A percentile compares a stretch with the other conserved stretches of the same genome.
phyloP scores from a whole-genome alignment of 2,329 filamentous ascomycete species.

The Colletotrichum neosansevieriae region DNA sequence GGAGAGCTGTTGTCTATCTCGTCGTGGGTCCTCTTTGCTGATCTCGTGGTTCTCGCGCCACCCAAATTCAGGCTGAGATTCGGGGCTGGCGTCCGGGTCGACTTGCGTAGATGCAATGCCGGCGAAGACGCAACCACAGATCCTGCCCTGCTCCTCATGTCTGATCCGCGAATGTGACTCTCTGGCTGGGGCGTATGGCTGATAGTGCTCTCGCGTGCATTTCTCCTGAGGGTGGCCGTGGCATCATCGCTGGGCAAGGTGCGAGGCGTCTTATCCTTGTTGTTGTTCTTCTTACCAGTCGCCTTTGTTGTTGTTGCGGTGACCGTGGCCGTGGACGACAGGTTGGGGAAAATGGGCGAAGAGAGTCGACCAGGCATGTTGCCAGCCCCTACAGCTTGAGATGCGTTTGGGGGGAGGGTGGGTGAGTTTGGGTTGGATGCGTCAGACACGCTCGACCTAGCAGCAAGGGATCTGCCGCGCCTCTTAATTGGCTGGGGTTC shows the following conservation, averaged over 20 bases:
- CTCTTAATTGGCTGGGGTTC: conserved; percentile 54
- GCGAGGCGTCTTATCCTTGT: conserved; percentile 42
- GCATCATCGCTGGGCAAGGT: conserved; percentile 43
- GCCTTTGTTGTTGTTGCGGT: conserved; percentile 27
- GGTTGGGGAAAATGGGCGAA: conserved; percentile 49
- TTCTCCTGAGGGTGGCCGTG: conserved; percentile 51
- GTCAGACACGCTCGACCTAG: conserved; percentile 53
- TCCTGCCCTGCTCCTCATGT: conserved; percentile 35
- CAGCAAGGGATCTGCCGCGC: conserved; percentile 54
- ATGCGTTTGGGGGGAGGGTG: conserved; percentile 43
- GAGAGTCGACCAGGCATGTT: conserved; percentile 56
- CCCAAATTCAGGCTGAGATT: conserved; percentile 20
- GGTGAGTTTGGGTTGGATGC: conserved; percentile 53
- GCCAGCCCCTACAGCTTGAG: conserved; percentile 45
- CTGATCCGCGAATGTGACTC: conserved; percentile 53
- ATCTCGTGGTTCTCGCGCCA: conserved; percentile 59
- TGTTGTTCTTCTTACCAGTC: conserved; percentile 45
- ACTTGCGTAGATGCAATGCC: conserved; percentile 35
- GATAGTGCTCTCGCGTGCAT: conserved; percentile 56
- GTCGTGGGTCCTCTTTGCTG: conserved; percentile 66
- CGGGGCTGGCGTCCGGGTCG: conserved; percentile 29
- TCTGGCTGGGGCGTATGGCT: conserved; percentile 48
- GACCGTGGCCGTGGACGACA: conserved; percentile 39
- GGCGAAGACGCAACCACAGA: conserved; percentile 48
- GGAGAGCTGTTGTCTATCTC: conserved; percentile 68